A percentile compares a stretch with the other conserved stretches of the same genome.
Evolutionary conservation across 1,284 basidiomycete genomes (phyloP).

Genomic region (Melampsora americana): DNA sequence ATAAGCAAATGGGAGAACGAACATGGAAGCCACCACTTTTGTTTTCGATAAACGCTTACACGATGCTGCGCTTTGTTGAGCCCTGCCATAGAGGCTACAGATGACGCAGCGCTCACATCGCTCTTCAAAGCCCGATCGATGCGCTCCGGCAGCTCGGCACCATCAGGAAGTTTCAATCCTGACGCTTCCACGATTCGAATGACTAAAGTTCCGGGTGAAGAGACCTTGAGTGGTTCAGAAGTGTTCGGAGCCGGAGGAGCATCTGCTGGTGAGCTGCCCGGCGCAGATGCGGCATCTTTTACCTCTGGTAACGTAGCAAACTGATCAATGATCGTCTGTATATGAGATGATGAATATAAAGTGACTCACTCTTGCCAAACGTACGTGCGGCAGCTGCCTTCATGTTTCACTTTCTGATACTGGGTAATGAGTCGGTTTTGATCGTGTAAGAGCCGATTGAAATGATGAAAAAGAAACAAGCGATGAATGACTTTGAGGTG

Average conservation of each 20-base stretch:
- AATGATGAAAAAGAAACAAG: too few species aligned
- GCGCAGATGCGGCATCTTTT: background rate
- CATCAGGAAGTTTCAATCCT: slow-evolving; percentile 68
- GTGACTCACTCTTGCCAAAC: slow-evolving; percentile 41
- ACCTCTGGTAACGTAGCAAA: background rate
- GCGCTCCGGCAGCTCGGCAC: slow-evolving; percentile 66
- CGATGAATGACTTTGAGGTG: too few species aligned
- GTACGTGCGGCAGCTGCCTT: slow-evolving; percentile 44
- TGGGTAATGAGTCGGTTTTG: too few species aligned
- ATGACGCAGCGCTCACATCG: slow-evolving; percentile 16
- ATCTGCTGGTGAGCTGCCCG: slow-evolving; percentile 19
- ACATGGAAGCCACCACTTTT: slow-evolving; percentile 45
- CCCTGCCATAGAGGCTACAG: slow-evolving; percentile 20
- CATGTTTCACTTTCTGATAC: background rate
- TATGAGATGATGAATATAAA: background rate
- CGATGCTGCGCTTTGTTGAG: slow-evolving; percentile 34
- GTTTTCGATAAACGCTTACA: slow-evolving; percentile 41
- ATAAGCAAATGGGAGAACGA: background rate
- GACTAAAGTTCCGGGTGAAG: slow-evolving; percentile 71
- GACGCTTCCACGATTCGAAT: slow-evolving; percentile 81
- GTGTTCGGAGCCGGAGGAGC: background rate
- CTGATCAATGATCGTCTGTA: background rate
- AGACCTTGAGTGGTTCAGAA: slow-evolving; percentile 51
- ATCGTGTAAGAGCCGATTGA: too few species aligned
- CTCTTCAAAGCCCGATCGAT: slow-evolving; percentile 68